A percentile compares a stretch with the other conserved stretches of the same genome.
phyloP scores from a whole-genome alignment of 306 rosid genomes.

The Castanea crenata region DNA sequence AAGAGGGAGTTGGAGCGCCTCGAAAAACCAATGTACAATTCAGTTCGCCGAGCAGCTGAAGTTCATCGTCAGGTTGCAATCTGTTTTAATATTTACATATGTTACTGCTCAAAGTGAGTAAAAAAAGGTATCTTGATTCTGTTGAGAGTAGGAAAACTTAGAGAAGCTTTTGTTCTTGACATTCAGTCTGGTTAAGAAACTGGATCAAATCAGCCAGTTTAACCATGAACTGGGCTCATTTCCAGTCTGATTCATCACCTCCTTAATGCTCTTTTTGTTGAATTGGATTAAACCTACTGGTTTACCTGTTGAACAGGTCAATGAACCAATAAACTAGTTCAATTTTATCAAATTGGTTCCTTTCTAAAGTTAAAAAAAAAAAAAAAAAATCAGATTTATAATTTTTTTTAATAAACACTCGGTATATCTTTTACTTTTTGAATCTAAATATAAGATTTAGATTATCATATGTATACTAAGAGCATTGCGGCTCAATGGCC shows the following conservation, averaged over 20 bases:
- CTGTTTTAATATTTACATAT: conserved; percentile 12
- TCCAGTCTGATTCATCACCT: background rate
- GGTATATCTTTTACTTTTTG: too few species aligned
- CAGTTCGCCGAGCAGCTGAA: conserved; percentile 96
- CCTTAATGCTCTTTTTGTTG: background rate
- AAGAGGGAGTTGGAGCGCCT: conserved; percentile 98
- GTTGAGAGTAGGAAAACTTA: background rate
- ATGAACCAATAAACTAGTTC: background rate
- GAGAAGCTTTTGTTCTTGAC: too few species aligned
- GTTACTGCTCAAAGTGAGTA: background rate
- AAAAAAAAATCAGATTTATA: too few species aligned
- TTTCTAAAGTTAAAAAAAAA: too few species aligned
- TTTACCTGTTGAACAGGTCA: too few species aligned
- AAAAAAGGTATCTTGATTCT: background rate
- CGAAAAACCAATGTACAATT: conserved; percentile 82
- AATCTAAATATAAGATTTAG: too few species aligned
- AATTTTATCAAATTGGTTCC: too few species aligned
- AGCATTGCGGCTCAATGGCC: background rate
- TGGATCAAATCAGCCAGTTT: background rate
- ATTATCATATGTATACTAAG: too few species aligned
- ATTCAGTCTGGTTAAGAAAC: background rate
- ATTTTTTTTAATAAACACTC: too few species aligned
- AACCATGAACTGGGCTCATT: background rate
- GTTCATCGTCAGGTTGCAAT: conserved; percentile 95
- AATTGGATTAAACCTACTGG: background rate